Conservation (phyloP, 2,329 filamentous ascomycete species). For the Alternaria sp. region DNA sequence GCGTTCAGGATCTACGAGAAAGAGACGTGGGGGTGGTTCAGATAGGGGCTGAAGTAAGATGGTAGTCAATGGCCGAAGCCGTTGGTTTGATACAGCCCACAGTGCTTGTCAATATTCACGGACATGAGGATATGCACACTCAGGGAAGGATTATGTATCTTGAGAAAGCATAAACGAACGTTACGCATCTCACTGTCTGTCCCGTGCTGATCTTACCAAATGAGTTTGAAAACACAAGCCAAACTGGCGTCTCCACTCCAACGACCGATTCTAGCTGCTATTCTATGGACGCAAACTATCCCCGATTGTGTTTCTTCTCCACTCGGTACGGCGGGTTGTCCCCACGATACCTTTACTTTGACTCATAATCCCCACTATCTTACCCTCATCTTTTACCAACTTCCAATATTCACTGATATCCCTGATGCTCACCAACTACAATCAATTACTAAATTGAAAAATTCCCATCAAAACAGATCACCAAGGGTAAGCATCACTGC, state of each 20-base stretch:
- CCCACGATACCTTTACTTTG: neutral
- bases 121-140: neutral
- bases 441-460: neutral
- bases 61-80: neutral
- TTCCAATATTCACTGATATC: neutral
- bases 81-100: neutral
- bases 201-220: neutral
- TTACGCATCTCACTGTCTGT: neutral
- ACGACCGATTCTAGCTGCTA: neutral
- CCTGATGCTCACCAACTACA: neutral
- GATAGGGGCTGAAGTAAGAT: neutral
- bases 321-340: neutral
- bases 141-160: neutral
- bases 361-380: neutral
- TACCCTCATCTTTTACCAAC: neutral
- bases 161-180: neutral
- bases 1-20: neutral
- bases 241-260: neutral
- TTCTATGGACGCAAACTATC: neutral
- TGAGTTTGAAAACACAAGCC: neutral
- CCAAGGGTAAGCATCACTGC: conserved; percentile 7
- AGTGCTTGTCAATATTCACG: neutral
- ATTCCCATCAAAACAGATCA: neutral
- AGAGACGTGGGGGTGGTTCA: neutral
- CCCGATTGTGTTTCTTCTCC: neutral